Percentiles rank a stretch among this genome's conserved stretches.
phyloP scores from a whole-genome alignment of 1,284 basidiomycete genomes.

The Sutorius eximius region DNA sequence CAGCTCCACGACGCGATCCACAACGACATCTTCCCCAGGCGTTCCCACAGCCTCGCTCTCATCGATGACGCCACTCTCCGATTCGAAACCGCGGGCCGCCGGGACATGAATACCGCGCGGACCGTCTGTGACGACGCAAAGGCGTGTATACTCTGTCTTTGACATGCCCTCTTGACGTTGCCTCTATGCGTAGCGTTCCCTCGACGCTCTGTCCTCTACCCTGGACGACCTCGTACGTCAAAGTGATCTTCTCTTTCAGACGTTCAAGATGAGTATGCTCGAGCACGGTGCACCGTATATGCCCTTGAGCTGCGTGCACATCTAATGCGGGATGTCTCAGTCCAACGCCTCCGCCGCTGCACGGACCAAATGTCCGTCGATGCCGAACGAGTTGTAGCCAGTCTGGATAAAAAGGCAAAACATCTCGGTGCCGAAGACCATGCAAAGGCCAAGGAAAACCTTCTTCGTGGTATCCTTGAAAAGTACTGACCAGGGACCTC shows the following conservation, averaged over 20 bases:
- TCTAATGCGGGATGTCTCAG: slow-evolving; percentile 19
- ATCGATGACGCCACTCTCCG: slow-evolving; percentile 19
- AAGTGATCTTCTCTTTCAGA: slow-evolving; percentile 25
- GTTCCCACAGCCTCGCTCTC: slow-evolving; percentile 15
- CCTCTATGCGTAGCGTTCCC: slow-evolving; percentile 14
- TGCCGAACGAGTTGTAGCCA: slow-evolving; percentile 25
- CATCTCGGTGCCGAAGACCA: slow-evolving; percentile 36
- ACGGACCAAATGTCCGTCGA: slow-evolving; percentile 22
- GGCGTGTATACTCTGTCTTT: slow-evolving; percentile 21
- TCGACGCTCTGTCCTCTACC: slow-evolving; percentile 20
- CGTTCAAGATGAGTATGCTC: slow-evolving; percentile 22
- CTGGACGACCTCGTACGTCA: slow-evolving; percentile 23
- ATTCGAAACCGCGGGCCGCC: slow-evolving; percentile 20
- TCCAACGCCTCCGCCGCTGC: slow-evolving; percentile 22
- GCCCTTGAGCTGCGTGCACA: background rate
- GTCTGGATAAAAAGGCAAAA: slow-evolving; percentile 28
- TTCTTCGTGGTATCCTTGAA: slow-evolving; percentile 35
- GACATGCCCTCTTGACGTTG: slow-evolving; percentile 9
- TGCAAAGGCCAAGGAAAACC: slow-evolving; percentile 36
- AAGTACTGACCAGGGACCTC: slow-evolving; percentile 25
- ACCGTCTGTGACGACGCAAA: slow-evolving; percentile 18
- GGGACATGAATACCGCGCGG: slow-evolving; percentile 16
- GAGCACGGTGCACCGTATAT: slow-evolving; percentile 21
- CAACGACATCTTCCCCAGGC: slow-evolving; percentile 19
- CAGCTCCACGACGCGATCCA: slow-evolving; percentile 31